Evolutionary conservation across 2,329 filamentous ascomycete genomes (phyloP).

Genomic region (Monilinia vaccinii-corymbosi): DNA sequence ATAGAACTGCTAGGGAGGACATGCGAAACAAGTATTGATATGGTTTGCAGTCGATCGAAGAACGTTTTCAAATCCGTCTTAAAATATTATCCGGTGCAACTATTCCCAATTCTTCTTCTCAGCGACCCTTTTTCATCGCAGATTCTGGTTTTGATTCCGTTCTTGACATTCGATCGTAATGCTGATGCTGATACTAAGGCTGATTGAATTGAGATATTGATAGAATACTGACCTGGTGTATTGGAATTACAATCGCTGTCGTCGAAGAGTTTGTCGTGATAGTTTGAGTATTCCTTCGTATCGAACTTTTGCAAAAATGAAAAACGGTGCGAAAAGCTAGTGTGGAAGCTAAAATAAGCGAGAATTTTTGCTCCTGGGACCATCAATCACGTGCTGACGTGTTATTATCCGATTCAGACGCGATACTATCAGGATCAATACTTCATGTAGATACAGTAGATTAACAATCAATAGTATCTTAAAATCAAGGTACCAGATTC

Average conservation of each 20-base stretch:
- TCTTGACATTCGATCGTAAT: background rate
- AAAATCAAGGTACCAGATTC: background rate
- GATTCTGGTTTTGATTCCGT: background rate
- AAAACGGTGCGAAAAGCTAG: conserved; percentile 8
- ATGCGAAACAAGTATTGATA: conserved; percentile 2
- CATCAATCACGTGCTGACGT: background rate
- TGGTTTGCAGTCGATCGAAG: conserved; percentile 2
- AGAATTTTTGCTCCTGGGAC: background rate
- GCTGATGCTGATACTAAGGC: background rate
- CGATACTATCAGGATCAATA: background rate
- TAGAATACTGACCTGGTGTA: conserved; percentile 39
- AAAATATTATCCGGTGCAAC: background rate
- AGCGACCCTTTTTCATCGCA: background rate
- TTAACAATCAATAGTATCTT: too few relatives aligned
- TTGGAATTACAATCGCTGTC: conserved; percentile 36
- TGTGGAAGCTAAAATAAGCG: conserved; percentile 7
- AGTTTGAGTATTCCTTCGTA: conserved; percentile 3
- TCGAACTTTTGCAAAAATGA: conserved; percentile 4
- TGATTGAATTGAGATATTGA: conserved; percentile 1
- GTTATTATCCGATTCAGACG: too few relatives aligned
- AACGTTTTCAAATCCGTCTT: background rate
- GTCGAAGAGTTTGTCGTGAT: conserved; percentile 10
- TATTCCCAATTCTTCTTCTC: background rate
- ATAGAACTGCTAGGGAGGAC: background rate
- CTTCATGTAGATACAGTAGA: background rate